Conservation (phyloP, 192 early-diverging fungal species). For the Backusella australiensis region DNA sequence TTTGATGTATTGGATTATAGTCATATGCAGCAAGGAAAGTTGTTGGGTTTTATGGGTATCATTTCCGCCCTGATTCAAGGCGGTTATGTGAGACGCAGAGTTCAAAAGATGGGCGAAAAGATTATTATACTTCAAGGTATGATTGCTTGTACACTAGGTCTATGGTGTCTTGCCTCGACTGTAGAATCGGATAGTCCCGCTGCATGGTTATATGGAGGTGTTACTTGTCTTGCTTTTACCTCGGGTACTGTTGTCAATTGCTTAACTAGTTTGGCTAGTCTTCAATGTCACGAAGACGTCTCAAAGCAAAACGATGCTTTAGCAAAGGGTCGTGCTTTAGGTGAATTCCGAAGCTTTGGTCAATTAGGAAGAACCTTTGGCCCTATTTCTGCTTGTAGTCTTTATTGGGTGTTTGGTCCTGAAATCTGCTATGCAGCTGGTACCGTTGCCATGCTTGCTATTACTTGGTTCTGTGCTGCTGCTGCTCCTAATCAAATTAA, state of each 20-base stretch:
- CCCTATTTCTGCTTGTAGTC: slow-evolving; percentile 80
- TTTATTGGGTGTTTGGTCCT: slow-evolving; percentile 83
- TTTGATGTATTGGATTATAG: slow-evolving; percentile 87
- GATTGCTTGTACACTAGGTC: slow-evolving; percentile 59
- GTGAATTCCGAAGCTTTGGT: slow-evolving; percentile 82
- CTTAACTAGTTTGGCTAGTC: slow-evolving; percentile 74
- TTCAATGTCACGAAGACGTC: slow-evolving; percentile 48
- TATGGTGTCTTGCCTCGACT: slow-evolving; percentile 53
- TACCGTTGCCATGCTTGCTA: slow-evolving; percentile 42
- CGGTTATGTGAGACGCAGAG: slow-evolving; percentile 82
- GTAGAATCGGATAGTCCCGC: background rate
- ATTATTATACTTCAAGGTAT: slow-evolving; percentile 79
- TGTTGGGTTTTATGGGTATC: slow-evolving; percentile 88
- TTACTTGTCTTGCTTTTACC: slow-evolving; percentile 85
- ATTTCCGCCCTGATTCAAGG: slow-evolving; percentile 89
- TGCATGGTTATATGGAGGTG: slow-evolving; percentile 52
- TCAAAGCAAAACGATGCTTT: slow-evolving; percentile 25
- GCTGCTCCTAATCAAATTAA: background rate
- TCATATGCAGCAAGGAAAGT: slow-evolving; percentile 84
- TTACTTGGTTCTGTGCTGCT: background rate
- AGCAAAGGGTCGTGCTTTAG: slow-evolving; percentile 71
- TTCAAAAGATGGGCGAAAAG: slow-evolving; percentile 67
- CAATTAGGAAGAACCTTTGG: slow-evolving; percentile 91
- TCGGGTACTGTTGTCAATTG: slow-evolving; percentile 95
- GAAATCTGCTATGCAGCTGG: slow-evolving; percentile 59